A percentile compares a stretch with the other conserved stretches of the same genome.
Evolutionary conservation across 208 protist genomes (phyloP).

Genomic region (Novymonas esmeraldas): DNA sequence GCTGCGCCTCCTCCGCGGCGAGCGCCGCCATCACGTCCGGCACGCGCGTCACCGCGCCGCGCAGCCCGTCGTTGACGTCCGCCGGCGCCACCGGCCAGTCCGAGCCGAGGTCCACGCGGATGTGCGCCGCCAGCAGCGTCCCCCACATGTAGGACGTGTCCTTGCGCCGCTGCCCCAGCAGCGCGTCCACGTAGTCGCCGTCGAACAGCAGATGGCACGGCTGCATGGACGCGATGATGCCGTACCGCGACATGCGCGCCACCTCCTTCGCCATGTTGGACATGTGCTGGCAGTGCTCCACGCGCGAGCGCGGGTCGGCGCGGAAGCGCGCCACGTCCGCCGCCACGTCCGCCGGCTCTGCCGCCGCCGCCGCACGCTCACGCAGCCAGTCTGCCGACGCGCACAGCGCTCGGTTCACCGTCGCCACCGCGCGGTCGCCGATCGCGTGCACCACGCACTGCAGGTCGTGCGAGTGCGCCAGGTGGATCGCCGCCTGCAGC

Average conservation of each 20-base stretch:
- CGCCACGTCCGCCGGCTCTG: neutral
- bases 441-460: slow-evolving; percentile 72
- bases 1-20: slow-evolving; percentile 33
- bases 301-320: slow-evolving; percentile 44
- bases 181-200: slow-evolving; percentile 48
- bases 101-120: slow-evolving; percentile 53
- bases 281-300: slow-evolving; percentile 77
- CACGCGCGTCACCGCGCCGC: slow-evolving; percentile 58
- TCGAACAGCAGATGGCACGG: slow-evolving; percentile 68
- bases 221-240: slow-evolving; percentile 80
- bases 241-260: slow-evolving; percentile 38
- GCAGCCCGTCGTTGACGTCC: slow-evolving; percentile 51
- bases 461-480: slow-evolving; percentile 33
- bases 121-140: slow-evolving; percentile 37
- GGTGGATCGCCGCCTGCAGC: slow-evolving; percentile 31
- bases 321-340: slow-evolving; percentile 30
- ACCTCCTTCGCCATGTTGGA: slow-evolving; percentile 43
- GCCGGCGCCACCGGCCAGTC: slow-evolving; percentile 73
- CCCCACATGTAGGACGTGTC: slow-evolving; percentile 53
- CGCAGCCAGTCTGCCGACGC: slow-evolving; percentile 32
- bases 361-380: slow-evolving; percentile 1
- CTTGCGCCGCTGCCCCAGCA: slow-evolving; percentile 46
- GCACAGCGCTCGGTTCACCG: slow-evolving; percentile 49
- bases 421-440: slow-evolving; percentile 56
- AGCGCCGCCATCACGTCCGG: slow-evolving; percentile 58